phyloP scores from a whole-genome alignment of 805 yeast genomes.

The Myxozyma neotropica region DNA sequence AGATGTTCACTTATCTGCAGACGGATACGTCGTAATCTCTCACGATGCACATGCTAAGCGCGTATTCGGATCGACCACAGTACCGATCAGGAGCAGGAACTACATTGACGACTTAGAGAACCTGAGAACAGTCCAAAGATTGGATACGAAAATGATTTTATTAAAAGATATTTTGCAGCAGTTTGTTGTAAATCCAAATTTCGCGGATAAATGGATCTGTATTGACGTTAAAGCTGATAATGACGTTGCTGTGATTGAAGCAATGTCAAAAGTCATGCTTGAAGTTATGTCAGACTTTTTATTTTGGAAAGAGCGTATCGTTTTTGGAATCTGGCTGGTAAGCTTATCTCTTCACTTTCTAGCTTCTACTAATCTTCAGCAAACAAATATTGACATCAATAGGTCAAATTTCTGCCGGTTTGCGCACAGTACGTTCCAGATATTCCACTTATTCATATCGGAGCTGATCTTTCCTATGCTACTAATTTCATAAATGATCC shows the following conservation, averaged over 20 bases:
- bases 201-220: conserved; percentile 26
- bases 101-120: conserved; percentile 45
- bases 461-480: conserved; percentile 23
- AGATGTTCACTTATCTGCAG: conserved; percentile 55
- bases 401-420: conserved; percentile 17
- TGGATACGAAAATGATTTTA: conserved; percentile 32
- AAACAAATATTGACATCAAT: not conserved
- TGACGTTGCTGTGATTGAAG: conserved; percentile 23
- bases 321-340: conserved; percentile 58
- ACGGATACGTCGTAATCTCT: conserved; percentile 56
- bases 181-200: conserved; percentile 9
- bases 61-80: conserved; percentile 46
- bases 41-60: conserved; percentile 58
- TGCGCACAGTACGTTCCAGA: conserved; percentile 44
- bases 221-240: conserved; percentile 32
- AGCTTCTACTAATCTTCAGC: not conserved
- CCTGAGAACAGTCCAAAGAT: conserved; percentile 43
- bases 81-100: conserved; percentile 46
- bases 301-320: conserved; percentile 51
- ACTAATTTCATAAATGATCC: conserved; percentile 17
- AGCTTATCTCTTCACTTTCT: conserved; percentile 37
- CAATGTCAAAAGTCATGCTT: conserved; percentile 18
- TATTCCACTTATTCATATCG: conserved; percentile 41
- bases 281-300: conserved; percentile 45
- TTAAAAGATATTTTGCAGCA: conserved; percentile 21